Evolutionary conservation across 2,329 filamentous ascomycete genomes (phyloP).

Genomic region (Tetracladium maxilliforme): DNA sequence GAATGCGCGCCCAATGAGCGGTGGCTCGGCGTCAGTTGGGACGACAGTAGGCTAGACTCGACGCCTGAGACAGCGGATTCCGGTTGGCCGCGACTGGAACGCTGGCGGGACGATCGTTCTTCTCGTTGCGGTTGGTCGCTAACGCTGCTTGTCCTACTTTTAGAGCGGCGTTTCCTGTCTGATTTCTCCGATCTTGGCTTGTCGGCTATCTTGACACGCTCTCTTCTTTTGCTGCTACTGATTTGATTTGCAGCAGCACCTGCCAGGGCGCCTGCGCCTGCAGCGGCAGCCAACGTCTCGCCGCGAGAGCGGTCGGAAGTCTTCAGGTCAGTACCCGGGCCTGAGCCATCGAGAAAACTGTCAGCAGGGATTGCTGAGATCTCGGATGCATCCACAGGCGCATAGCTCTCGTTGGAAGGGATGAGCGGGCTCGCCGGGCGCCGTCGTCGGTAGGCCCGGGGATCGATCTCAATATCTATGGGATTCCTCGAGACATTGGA

Average conservation of each 20-base stretch:
- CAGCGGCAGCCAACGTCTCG: constrained; percentile 16
- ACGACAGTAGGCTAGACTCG: constrained; percentile 45
- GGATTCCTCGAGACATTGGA: constrained; percentile 63
- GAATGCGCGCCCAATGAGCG: no score
- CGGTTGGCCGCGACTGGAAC: constrained; percentile 31
- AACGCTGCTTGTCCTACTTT: no score
- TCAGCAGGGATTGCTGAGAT: constrained; percentile 73
- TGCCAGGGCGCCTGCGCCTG: constrained; percentile 24
- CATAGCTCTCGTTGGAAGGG: constrained; percentile 43
- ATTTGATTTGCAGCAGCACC: no score
- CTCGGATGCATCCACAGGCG: constrained; percentile 59
- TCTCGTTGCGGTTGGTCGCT: constrained; percentile 62
- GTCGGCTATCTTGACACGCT: constrained; percentile 30
- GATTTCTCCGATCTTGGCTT: no score
- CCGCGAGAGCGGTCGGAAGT: no score
- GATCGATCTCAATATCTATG: constrained; percentile 73
- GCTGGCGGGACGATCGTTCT: constrained; percentile 26
- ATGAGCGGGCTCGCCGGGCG: constrained; percentile 55
- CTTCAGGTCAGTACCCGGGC: constrained; percentile 4
- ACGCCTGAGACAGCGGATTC: constrained; percentile 26
- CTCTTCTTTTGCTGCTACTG: constrained; percentile 29
- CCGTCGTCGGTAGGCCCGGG: no score
- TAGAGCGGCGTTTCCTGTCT: no score
- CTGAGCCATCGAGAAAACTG: constrained; percentile 46
- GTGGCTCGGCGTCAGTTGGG: no score